Base-by-base conservation (phyloP, 2,329 filamentous ascomycete species). In the Aspergillus novofumigatus region DNA sequence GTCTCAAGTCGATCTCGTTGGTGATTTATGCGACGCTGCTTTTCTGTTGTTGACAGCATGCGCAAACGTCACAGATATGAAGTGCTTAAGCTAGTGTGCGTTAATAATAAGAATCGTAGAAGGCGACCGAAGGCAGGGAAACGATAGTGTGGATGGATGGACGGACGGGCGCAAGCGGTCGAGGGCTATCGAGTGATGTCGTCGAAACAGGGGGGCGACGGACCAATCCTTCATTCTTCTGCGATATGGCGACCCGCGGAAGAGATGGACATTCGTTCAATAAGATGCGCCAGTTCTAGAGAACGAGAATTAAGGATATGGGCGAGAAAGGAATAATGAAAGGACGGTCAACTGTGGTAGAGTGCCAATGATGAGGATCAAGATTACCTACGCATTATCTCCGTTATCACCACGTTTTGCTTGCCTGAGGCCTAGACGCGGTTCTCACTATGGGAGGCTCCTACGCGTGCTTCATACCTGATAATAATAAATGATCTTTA, bases 341-440 rank as follows among this genome's bases (percentile, higher is more conserved):
- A 47, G 23, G 44, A 47, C 17, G 32, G 14, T 17, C 32, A 38
- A 38, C 32, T 38, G 14, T 17, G 14, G 32, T 6, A 35, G 14
- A 17, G 5, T 7, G 32, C 5, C 14, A 25, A 23, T 25, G 21
- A 47, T 26, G 44, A 26, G 21, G 11, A 7, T 23, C 10, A 11
- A 47, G 23, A 45, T 26, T 21, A 8, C n/a, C 38, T 26, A 35
- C 44, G 29, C n/a, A 29, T 58, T 62, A 62, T 61, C 59, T 62
- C 61, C 61, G 61, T 62, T 62, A 62, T 62, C 59, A 53, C 61
- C 59, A 48, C 55, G 38, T 35, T 38, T 26, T 26, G 44, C n/a
- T 47, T 47, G 44, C 44, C 44, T 47, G 9, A 47, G 44, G 44
- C 44, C 21, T 14, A 7, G 11, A 7, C 32, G 14, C 14, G 1